phyloP scores from a whole-genome alignment of 2,329 filamentous ascomycete species.

The Septoria petroselini region DNA sequence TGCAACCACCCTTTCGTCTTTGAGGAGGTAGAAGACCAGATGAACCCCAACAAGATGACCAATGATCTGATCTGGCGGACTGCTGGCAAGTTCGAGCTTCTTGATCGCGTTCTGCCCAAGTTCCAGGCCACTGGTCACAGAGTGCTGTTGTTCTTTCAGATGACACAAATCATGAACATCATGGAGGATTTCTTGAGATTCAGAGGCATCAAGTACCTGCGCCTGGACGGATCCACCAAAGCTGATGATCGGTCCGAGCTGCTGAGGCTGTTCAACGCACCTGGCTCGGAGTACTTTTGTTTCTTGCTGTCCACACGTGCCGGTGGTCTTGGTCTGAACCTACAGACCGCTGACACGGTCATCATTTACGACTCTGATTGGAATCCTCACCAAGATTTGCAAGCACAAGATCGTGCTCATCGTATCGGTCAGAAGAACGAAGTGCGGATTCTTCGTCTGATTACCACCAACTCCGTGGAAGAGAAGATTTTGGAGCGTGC shows the following conservation, averaged over 20 bases:
- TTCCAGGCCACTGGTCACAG: constrained; percentile 88
- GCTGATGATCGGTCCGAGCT: constrained; percentile 94
- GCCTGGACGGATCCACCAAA: constrained; percentile 94
- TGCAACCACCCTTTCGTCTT: constrained; percentile 99
- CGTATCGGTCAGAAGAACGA: constrained; percentile 99
- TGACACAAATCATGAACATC: constrained; percentile 99
- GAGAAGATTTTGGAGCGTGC: constrained; percentile 98
- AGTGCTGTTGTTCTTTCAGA: constrained; percentile 99
- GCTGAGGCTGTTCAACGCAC: constrained; percentile 82
- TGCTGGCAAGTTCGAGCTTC: constrained; percentile 91
- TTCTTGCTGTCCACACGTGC: constrained; percentile 98
- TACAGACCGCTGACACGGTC: constrained; percentile 97
- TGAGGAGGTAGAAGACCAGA: constrained; percentile 94
- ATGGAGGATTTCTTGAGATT: constrained; percentile 97
- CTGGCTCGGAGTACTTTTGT: constrained; percentile 89
- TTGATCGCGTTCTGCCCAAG: constrained; percentile 90
- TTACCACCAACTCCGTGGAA: constrained; percentile 95
- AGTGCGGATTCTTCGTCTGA: constrained; percentile 90
- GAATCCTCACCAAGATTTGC: constrained; percentile 99
- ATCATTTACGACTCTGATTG: constrained; percentile 99
- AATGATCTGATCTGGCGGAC: constrained; percentile 96
- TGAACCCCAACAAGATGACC: constrained; percentile 84
- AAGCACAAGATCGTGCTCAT: constrained; percentile 98
- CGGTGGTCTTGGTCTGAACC: constrained; percentile 92
- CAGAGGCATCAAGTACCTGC: constrained; percentile 78